These are phyloP conservation scores for Cryptococcus sp. DNA, from an alignment of 1,284 basidiomycete species.

Conservation along the genomic window DNA sequence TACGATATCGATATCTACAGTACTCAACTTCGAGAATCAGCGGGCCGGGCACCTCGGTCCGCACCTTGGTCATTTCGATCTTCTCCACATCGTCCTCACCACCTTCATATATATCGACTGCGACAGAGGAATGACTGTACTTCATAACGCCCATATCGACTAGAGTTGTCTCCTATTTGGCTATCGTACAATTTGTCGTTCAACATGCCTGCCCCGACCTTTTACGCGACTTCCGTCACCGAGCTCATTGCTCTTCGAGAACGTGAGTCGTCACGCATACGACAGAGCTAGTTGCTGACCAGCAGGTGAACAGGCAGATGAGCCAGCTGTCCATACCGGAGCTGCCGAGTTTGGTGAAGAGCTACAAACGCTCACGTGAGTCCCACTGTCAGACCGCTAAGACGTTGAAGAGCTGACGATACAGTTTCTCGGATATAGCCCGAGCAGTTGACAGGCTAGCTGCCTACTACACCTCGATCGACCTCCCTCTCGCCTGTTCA, in stretches of 20 bases:
- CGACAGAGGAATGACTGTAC: too few relatives aligned
- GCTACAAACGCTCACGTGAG: constrained; percentile 38
- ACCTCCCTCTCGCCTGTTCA: constrained; percentile 12
- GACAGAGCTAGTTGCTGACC: background rate
- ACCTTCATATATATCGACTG: too few relatives aligned
- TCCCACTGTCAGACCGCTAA: background rate
- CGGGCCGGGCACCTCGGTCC: too few relatives aligned
- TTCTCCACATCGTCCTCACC: too few relatives aligned
- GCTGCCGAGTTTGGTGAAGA: constrained; percentile 42
- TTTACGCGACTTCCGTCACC: constrained; percentile 36
- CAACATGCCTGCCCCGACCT: constrained; percentile 33
- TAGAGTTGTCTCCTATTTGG: background rate
- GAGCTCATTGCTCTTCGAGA: constrained; percentile 40
- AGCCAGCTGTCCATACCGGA: constrained; percentile 41
- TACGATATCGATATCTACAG: too few relatives aligned
- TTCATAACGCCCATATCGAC: too few relatives aligned
- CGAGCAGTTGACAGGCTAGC: constrained; percentile 50
- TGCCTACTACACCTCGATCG: constrained; percentile 43
- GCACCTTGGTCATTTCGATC: too few relatives aligned
- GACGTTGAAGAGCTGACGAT: background rate
- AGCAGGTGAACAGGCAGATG: constrained; percentile 31
- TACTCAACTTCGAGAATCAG: too few relatives aligned
- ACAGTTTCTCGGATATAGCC: constrained; percentile 40
- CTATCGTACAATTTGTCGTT: background rate
- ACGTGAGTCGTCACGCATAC: constrained; percentile 13